Evolutionary conservation across 306 rosid genomes (phyloP), one percentile per base, ranked within the genome.

Genomic region (Castanea crenata): DNA sequence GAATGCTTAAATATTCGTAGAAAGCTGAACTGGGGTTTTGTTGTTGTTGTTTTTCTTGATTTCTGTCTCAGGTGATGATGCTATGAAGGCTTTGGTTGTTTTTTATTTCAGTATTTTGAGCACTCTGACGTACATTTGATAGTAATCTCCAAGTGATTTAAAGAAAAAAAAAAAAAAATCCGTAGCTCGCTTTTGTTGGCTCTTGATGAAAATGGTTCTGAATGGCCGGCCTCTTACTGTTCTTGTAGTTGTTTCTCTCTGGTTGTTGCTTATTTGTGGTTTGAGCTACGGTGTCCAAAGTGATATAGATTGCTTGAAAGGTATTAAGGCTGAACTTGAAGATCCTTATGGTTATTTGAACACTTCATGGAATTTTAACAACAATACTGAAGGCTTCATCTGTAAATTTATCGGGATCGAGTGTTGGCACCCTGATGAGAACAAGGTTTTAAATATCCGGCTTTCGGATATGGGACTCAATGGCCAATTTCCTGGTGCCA

Each of bases 391-490:
- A 84, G 98, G 98, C 9, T 85, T 44, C 73, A 90, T 90, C 44
- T 91, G 98, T 75, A 86, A 62, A 79, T 93, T 94, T 77, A 71
- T 23, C 29, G 98, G 98, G 63, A 79, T 94, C 5, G 88, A 92
- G 57, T 94, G 98, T 83, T 94, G 98, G 98, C 96, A 94, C 84
- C 93, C 94, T 74, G 90, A 88, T 63, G 98, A 94, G 83, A 89
- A 88, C 78, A 88, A 41, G 76, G 97, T 94, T 51, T 69, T 92
- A 49, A 94, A 90, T 59, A 86, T 94, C 58, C 78, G 59, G 67
- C 83, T 94, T 68, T 81, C 91, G 1, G 90, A 85, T 73, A 85
- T 87, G 91, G 97, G 97, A 55, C 97, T 94, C 59, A 87, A 83
- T 82, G 98, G 97, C 31, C 77, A 58, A 54, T 92, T 94, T 84